These are phyloP conservation scores for Crithidia bombi DNA, from an alignment of 208 protist species.

Conservation along the genomic window DNA sequence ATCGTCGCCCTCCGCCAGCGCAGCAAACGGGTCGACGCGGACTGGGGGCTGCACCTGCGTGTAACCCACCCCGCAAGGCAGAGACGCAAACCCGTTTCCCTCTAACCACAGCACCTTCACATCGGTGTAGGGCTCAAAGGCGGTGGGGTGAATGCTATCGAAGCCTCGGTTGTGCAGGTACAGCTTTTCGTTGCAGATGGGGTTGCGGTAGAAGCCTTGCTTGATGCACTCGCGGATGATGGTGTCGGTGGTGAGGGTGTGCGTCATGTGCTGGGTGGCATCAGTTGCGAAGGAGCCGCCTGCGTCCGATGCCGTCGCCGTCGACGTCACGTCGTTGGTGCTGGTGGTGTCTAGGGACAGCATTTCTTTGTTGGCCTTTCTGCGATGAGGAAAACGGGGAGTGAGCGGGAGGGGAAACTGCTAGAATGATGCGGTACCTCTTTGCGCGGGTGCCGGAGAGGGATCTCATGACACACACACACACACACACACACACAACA, in stretches of 20 bases:
- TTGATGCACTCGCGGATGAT: constrained; percentile 90
- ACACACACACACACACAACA: no score
- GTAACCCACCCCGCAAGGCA: constrained; percentile 64
- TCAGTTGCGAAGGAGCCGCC: constrained; percentile 28
- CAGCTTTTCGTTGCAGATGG: constrained; percentile 93
- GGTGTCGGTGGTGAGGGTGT: constrained; percentile 70
- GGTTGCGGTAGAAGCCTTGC: constrained; percentile 89
- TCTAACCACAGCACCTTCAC: constrained; percentile 95
- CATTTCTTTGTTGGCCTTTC: constrained; percentile 7
- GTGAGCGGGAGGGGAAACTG: no score
- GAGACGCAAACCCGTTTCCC: constrained; percentile 78
- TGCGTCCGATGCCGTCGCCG: constrained; percentile 24
- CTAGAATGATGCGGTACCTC: no score
- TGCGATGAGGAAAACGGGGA: not conserved
- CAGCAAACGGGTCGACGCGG: constrained; percentile 37
- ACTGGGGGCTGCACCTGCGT: constrained; percentile 46
- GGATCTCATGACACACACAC: no score
- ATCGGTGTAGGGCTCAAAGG: constrained; percentile 86
- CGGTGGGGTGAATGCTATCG: constrained; percentile 74
- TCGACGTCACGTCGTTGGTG: constrained; percentile 64
- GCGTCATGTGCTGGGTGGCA: constrained; percentile 2
- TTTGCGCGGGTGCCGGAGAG: no score
- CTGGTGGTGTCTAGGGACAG: constrained; percentile 45
- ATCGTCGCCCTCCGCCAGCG: constrained; percentile 17
- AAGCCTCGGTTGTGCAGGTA: constrained; percentile 95